Evolutionary conservation across 257 asterid genomes (phyloP).

Genomic region (Salvia splendens): DNA sequence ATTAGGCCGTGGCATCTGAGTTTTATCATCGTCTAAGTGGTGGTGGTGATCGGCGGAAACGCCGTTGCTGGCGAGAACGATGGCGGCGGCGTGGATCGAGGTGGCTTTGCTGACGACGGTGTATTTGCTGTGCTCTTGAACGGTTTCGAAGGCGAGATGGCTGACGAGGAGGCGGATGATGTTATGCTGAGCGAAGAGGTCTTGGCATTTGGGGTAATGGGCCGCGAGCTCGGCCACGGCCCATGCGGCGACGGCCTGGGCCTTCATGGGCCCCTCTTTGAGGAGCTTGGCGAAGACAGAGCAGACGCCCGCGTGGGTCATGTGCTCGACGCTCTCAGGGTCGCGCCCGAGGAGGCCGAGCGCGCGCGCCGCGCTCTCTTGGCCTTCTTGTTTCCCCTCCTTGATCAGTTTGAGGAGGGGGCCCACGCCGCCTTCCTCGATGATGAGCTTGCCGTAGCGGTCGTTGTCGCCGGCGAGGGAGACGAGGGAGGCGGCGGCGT

Average conservation of each 20-base stretch:
- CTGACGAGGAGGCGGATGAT: slow-evolving; percentile 58
- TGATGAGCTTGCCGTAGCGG: slow-evolving; percentile 65
- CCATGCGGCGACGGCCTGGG: slow-evolving; percentile 73
- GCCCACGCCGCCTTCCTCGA: slow-evolving; percentile 78
- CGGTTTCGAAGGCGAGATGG: slow-evolving; percentile 67
- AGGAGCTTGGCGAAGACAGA: slow-evolving; percentile 63
- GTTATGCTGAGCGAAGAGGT: slow-evolving; percentile 64
- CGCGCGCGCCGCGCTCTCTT: slow-evolving; percentile 64
- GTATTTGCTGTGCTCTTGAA: slow-evolving; percentile 73
- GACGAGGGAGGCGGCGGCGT: slow-evolving; percentile 68
- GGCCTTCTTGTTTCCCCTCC: slow-evolving; percentile 70
- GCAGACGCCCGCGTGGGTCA: slow-evolving; percentile 68
- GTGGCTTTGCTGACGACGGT: slow-evolving; percentile 63
- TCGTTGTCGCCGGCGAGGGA: slow-evolving; percentile 65
- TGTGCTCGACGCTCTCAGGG: slow-evolving; percentile 66
- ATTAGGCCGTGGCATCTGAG: slow-evolving; percentile 37
- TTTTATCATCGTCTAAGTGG: slow-evolving; percentile 50
- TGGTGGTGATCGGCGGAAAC: slow-evolving; percentile 18
- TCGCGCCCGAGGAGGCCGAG: slow-evolving; percentile 71
- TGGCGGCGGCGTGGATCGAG: slow-evolving; percentile 73
- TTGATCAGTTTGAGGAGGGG: slow-evolving; percentile 59
- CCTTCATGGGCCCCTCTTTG: slow-evolving; percentile 70
- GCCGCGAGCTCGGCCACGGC: slow-evolving; percentile 63
- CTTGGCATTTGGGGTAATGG: slow-evolving; percentile 65
- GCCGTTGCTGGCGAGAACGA: slow-evolving; percentile 50